phyloP scores from a whole-genome alignment of 1,139 yeast species.

The Zygosaccharomyces sapae region DNA sequence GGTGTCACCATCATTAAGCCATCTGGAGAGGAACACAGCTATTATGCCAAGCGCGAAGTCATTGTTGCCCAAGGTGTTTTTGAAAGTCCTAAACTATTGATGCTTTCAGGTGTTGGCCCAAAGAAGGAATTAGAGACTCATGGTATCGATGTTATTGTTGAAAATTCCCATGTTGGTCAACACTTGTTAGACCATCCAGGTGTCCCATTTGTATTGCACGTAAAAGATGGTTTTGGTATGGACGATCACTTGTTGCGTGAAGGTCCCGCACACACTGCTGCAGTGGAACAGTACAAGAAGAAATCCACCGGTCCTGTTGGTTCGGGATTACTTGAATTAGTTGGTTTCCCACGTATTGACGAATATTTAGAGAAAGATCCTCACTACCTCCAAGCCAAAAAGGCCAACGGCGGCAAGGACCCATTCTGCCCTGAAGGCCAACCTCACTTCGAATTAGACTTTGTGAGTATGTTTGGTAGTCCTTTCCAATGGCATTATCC shows the following conservation, averaged over 20 bases:
- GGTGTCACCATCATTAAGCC: slow-evolving; percentile 26
- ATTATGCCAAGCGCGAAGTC: slow-evolving; percentile 29
- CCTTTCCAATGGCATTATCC: slow-evolving; percentile 33
- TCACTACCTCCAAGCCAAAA: slow-evolving; percentile 20
- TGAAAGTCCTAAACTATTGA: slow-evolving; percentile 32
- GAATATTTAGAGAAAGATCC: slow-evolving; percentile 24
- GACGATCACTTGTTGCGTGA: slow-evolving; percentile 22
- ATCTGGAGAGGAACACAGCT: slow-evolving; percentile 22
- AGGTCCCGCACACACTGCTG: slow-evolving; percentile 19
- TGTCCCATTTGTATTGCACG: slow-evolving; percentile 26
- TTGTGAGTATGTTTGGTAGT: slow-evolving; percentile 27
- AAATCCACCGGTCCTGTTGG: slow-evolving; percentile 23
- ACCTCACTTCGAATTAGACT: slow-evolving; percentile 30
- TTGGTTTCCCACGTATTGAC: slow-evolving; percentile 16
- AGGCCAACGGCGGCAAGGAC: slow-evolving; percentile 29
- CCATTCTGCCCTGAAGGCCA: slow-evolving; percentile 29
- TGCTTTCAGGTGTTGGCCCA: slow-evolving; percentile 34
- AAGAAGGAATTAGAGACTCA: slow-evolving; percentile 21
- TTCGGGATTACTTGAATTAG: slow-evolving; percentile 26
- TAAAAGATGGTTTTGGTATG: slow-evolving; percentile 26
- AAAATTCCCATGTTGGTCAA: slow-evolving; percentile 31
- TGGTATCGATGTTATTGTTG: slow-evolving; percentile 28
- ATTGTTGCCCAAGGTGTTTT: slow-evolving; percentile 32
- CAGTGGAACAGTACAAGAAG: slow-evolving; percentile 17
- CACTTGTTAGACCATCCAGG: slow-evolving; percentile 34